Base-by-base conservation (phyloP, 2,329 filamentous ascomycete genomes). In the Beauveria bassiana region DNA sequence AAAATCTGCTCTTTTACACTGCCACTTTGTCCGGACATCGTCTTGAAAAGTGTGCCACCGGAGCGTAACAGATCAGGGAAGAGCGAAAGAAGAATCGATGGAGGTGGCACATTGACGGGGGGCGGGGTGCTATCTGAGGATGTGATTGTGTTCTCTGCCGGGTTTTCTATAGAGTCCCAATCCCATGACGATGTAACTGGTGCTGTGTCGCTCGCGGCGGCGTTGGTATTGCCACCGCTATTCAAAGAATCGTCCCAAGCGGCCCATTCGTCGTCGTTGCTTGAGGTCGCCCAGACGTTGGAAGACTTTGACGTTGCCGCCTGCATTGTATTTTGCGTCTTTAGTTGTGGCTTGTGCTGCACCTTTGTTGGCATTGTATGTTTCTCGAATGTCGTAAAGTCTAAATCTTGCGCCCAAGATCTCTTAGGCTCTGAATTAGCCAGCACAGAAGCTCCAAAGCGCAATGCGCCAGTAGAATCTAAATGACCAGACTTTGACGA, bases 61-160 rank as follows among this genome's bases (percentile, higher is more conserved):
- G 87, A 78, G 22, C 83, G 79, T 64, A 96, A 84, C 5, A 96
- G 76, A 8, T 83, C 78, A 0, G 90, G 86, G 66, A 96, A 91
- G 8, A 91, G 74, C 9, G 89, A 86, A 24, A 98, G 80, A 16
- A 98, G 79, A 22, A 96, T 81, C 1, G 90, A 90, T 1, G 93
- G 93, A 5, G 93, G 93, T 10, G 93, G 93, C 8, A 97, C 86
- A 69, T 96, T 97, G 20, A 86, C 91, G 5, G 92, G 92, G 6
- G 91, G 89, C 26, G 79, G 76, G 5, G 72, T 71, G 45, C 72
- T 70, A 61, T 77, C 72, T 16, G 26, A 58, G 5, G 62, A 56
- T 12, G 61, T 61, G 9, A 65, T 28, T 70, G 63, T 56, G 26
- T 46, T 24, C 24, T 9, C 40, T 10, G 68, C 45, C 7, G 71